phyloP scores from a whole-genome alignment of 768 basidiomycete genomes.

The Pisolithus albus region DNA sequence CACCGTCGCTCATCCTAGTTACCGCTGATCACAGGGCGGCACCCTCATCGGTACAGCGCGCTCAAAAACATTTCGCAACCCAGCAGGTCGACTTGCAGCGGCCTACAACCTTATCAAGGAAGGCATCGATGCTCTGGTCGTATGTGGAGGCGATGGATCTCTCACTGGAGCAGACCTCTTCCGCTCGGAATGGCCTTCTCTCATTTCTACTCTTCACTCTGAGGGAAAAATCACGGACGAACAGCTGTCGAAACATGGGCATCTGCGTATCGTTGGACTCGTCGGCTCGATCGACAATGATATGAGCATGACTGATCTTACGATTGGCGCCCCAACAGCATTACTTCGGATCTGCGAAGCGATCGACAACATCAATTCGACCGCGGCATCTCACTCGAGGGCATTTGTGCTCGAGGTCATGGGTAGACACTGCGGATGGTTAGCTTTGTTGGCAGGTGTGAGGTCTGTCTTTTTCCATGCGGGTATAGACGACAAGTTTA shows the following conservation, averaged over 20 bases:
- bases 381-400: conserved; percentile 90
- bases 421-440: conserved; percentile 99
- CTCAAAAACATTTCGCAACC: conserved; percentile 74
- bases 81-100: conserved; percentile 82
- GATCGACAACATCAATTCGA: conserved; percentile 97
- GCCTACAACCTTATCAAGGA: conserved; percentile 90
- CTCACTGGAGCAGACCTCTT: conserved; percentile 95
- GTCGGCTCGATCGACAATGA: conserved; percentile 99
- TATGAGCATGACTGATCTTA: conserved; percentile 96
- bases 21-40: conserved; percentile 55
- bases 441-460: conserved; percentile 88
- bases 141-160: conserved; percentile 96
- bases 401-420: conserved; percentile 99
- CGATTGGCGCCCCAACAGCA: conserved; percentile 94
- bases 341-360: conserved; percentile 96
- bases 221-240: conserved; percentile 73
- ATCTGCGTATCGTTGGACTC: conserved; percentile 95
- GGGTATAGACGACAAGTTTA: conserved; percentile 5
- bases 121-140: conserved; percentile 94
- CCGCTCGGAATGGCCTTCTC: conserved; percentile 88
- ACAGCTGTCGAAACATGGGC: conserved; percentile 63
- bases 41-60: conserved; percentile 94
- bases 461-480: conserved; percentile 42
- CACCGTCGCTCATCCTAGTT: neutral
- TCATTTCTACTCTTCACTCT: conserved; percentile 60